Evolutionary conservation across 306 rosid genomes (phyloP).

Genomic region (Dalbergia cultrata): DNA sequence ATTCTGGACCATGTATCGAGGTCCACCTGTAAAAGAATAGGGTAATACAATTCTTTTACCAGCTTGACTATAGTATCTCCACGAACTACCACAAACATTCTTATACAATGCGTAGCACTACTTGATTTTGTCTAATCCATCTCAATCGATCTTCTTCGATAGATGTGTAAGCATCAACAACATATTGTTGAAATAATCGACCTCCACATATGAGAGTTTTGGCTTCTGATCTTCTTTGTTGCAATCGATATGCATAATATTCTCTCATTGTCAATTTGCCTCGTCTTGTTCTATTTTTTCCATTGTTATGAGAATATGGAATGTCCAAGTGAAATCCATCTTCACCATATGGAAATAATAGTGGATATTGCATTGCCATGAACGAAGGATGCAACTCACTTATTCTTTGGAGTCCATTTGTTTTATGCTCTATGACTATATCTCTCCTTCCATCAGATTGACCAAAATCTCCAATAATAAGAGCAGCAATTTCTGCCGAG

Average conservation of each 20-base stretch:
- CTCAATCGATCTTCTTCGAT: not conserved
- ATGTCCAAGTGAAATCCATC: conserved; percentile 6
- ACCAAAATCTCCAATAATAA: conserved; percentile 7
- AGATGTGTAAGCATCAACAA: conserved; percentile 13
- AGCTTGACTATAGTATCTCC: not conserved
- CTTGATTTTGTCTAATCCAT: not conserved
- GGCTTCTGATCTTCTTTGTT: not conserved
- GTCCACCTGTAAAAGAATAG: not conserved
- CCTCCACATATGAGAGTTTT: not conserved
- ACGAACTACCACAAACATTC: not conserved
- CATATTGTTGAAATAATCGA: not conserved
- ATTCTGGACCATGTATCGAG: conserved; percentile 13
- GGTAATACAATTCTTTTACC: conserved; percentile 20
- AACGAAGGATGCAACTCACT: not conserved
- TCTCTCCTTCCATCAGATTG: not conserved
- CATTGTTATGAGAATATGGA: not conserved
- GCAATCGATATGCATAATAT: conserved; percentile 7
- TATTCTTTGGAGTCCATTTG: not conserved
- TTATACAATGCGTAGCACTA: not conserved
- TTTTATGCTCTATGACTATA: not conserved
- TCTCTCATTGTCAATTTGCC: not conserved
- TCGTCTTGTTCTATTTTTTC: not conserved
- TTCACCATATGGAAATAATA: conserved; percentile 15
- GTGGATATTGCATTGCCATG: conserved; percentile 22
- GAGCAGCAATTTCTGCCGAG: not conserved